Conservation (phyloP, 2,329 filamentous ascomycete genomes). For the Didymella exigua region DNA sequence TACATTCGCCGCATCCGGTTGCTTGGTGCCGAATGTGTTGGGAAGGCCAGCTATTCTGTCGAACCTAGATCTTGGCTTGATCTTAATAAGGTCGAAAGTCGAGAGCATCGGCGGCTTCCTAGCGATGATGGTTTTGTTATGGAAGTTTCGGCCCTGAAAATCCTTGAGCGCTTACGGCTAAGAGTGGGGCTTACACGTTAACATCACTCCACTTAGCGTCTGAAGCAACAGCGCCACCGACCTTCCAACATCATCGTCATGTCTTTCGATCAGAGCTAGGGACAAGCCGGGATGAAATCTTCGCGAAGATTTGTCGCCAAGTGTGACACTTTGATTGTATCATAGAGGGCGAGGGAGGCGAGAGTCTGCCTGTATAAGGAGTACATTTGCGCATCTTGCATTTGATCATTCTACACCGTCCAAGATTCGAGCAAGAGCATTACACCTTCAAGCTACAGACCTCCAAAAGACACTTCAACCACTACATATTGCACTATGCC, state of each 20-base stretch:
- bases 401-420: constrained; percentile 1
- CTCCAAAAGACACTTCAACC: not conserved
- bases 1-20: not conserved
- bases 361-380: constrained; percentile 21
- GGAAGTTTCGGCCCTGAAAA: constrained; percentile 29
- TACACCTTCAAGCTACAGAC: not conserved
- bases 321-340: constrained; percentile 18
- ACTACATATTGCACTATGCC: constrained; percentile 21
- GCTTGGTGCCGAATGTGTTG: constrained; percentile 1
- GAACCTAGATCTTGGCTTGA: constrained; percentile 10
- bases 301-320: constrained; percentile 22
- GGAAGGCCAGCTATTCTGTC: not conserved
- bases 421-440: not conserved
- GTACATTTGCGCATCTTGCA: constrained; percentile 3
- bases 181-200: constrained; percentile 32
- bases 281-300: constrained; percentile 27
- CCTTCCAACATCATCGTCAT: constrained; percentile 28
- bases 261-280: constrained; percentile 31
- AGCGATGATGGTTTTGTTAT: constrained; percentile 1
- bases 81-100: constrained; percentile 6
- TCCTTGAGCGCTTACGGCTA: constrained; percentile 32
- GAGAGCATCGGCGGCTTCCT: not conserved
- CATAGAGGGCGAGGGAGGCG: constrained; percentile 18
- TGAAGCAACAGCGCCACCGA: constrained; percentile 30
- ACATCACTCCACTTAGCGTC: constrained; percentile 28